Conservation (phyloP, 306 rosid species). For the Ziziphus jujuba region DNA sequence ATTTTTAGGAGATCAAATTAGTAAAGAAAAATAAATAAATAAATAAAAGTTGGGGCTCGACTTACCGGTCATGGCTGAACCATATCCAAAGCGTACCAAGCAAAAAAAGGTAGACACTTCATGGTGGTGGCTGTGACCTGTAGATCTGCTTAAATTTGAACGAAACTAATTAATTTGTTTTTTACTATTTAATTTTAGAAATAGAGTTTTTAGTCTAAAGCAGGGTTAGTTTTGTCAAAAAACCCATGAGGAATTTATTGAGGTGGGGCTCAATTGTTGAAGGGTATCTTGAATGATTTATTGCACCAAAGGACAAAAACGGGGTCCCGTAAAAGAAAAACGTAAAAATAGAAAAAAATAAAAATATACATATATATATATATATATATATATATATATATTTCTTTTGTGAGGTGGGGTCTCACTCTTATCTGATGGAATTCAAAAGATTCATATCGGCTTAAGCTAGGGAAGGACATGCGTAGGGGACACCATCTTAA, state of each 20-base stretch:
- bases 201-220: neutral
- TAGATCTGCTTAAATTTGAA: constrained; percentile 12
- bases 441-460: neutral
- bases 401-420: constrained; percentile 30
- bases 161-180: neutral
- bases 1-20: no score
- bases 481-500: constrained; percentile 70
- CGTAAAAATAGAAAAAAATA: constrained; percentile 34
- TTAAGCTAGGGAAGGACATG: constrained; percentile 39
- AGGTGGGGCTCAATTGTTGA: constrained; percentile 40
- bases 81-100: constrained; percentile 33
- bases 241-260: constrained; percentile 28
- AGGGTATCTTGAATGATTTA: constrained; percentile 48
- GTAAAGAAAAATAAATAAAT: no score
- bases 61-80: constrained; percentile 6
- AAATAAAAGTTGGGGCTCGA: no score
- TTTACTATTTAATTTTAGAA: neutral
- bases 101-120: constrained; percentile 41
- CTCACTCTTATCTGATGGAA: constrained; percentile 32
- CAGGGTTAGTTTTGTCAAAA: constrained; percentile 29
- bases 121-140: constrained; percentile 32
- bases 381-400: no score
- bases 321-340: constrained; percentile 36
- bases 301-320: constrained; percentile 46
- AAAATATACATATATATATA: no score